phyloP scores from a whole-genome alignment of 2,329 filamentous ascomycete species.

The Cordyceps fumosorosea region DNA sequence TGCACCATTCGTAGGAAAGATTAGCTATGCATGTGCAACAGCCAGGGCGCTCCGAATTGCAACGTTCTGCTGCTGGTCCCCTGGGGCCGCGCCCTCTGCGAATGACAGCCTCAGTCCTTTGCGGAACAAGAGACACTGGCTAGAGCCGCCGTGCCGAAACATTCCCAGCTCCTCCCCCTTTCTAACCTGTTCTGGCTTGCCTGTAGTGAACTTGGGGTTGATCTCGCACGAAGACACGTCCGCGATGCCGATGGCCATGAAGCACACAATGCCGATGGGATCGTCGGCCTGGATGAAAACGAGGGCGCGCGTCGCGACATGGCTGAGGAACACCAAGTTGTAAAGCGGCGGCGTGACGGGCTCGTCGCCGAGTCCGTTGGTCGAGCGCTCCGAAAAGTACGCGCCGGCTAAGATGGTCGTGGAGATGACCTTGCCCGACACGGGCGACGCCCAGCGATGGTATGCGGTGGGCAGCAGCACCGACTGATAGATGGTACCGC shows the following conservation, averaged over 20 bases:
- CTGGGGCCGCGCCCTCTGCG: conserved; percentile 15
- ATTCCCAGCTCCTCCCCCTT: conserved; percentile 66
- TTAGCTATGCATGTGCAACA: neutral
- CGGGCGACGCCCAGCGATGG: conserved; percentile 61
- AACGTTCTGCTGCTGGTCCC: neutral
- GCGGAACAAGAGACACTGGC: conserved; percentile 58
- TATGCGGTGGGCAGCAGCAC: conserved; percentile 59
- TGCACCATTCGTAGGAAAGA: neutral
- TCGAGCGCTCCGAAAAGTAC: conserved; percentile 50
- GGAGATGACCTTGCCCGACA: conserved; percentile 49
- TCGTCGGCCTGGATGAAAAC: conserved; percentile 63
- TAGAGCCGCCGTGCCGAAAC: conserved; percentile 67
- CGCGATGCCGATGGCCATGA: conserved; percentile 64
- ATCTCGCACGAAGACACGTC: conserved; percentile 62
- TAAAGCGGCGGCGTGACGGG: conserved; percentile 17
- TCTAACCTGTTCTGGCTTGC: neutral
- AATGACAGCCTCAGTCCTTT: conserved; percentile 37
- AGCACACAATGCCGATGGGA: conserved; percentile 58
- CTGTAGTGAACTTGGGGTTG: conserved; percentile 18
- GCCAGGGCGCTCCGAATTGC: neutral
- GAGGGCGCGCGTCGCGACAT: conserved; percentile 57
- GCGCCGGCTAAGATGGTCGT: conserved; percentile 50
- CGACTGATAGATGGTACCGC: conserved; percentile 60
- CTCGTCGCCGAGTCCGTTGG: conserved; percentile 10
- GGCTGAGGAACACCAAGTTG: conserved; percentile 56